Evolutionary conservation across 345 rosid genomes (phyloP).

Genomic region (Bruguiera sexangula): DNA sequence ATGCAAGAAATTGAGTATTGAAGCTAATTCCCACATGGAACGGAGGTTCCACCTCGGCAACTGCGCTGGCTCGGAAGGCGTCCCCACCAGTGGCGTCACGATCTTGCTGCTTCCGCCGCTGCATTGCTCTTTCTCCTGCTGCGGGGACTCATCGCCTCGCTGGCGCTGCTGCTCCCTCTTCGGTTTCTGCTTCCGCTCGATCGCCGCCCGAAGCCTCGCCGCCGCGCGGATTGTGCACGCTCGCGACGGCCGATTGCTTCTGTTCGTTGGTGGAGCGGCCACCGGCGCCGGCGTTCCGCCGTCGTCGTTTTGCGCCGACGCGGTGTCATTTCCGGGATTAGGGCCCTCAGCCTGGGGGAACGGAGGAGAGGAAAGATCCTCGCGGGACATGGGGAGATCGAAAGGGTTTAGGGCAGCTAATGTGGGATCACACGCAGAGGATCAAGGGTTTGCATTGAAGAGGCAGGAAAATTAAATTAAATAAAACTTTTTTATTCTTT

Average conservation of each 20-base stretch:
- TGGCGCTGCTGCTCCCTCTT: conserved; percentile 43
- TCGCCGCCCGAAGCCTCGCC: conserved; percentile 63
- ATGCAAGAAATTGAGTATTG: conserved; percentile 92
- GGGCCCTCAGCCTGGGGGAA: conserved; percentile 32
- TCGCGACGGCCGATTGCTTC: conserved; percentile 90
- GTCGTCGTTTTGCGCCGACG: conserved; percentile 14
- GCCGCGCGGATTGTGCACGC: conserved; percentile 90
- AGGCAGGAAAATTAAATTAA: conserved; percentile 3
- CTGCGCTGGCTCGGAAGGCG: conserved; percentile 69
- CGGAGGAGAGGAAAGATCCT: conserved; percentile 42
- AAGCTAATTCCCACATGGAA: conserved; percentile 98
- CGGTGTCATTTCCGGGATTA: conserved; percentile 25
- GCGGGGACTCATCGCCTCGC: conserved; percentile 30
- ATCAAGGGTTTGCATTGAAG: conserved; percentile 30
- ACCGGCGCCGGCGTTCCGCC: conserved; percentile 16
- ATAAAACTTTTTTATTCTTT: background rate
- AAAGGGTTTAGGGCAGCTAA: conserved; percentile 33
- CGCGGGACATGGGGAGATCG: conserved; percentile 53
- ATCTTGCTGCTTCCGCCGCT: conserved; percentile 49
- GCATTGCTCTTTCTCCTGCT: conserved; percentile 45
- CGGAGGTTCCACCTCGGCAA: conserved; percentile 93
- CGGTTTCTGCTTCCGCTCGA: conserved; percentile 57
- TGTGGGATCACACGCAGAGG: conserved; percentile 36
- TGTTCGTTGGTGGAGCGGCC: conserved; percentile 21
- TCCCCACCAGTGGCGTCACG: conserved; percentile 67